phyloP scores from a whole-genome alignment of 345 rosid genomes.

The Eucalyptus victrix region DNA sequence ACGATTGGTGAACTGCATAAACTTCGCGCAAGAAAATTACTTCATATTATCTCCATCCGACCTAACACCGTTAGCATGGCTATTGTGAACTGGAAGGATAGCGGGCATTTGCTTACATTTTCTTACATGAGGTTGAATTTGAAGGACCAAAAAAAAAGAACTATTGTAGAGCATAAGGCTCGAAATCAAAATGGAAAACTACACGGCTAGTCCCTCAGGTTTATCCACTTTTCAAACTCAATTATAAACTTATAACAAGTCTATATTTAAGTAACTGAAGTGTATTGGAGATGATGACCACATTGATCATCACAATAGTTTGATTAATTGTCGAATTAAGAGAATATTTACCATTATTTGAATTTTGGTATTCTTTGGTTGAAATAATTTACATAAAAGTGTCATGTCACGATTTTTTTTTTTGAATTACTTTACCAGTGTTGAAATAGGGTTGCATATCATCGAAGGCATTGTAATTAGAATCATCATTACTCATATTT shows the following conservation, averaged over 20 bases:
- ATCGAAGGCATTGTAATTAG: not conserved
- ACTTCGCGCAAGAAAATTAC: not conserved
- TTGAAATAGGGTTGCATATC: not conserved
- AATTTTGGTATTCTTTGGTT: not conserved
- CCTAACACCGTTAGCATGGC: not conserved
- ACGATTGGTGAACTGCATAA: not conserved
- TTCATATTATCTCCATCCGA: not conserved
- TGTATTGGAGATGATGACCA: not conserved
- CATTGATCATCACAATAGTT: not conserved
- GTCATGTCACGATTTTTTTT: not conserved
- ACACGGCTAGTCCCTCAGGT: not conserved
- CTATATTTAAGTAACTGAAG: not conserved
- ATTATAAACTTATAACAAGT: not conserved
- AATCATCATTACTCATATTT: not conserved
- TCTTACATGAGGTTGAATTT: not conserved
- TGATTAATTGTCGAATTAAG: not conserved
- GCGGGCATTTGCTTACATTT: not conserved
- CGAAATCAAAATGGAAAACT: not conserved
- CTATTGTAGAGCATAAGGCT: not conserved
- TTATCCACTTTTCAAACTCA: not conserved
- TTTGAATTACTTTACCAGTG: not conserved
- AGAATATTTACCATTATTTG: not conserved
- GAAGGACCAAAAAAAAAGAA: not conserved
- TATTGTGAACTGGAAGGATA: not conserved
- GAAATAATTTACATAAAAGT: not conserved